phyloP scores from a whole-genome alignment of 306 rosid genomes.

The Dalbergia oliveri region DNA sequence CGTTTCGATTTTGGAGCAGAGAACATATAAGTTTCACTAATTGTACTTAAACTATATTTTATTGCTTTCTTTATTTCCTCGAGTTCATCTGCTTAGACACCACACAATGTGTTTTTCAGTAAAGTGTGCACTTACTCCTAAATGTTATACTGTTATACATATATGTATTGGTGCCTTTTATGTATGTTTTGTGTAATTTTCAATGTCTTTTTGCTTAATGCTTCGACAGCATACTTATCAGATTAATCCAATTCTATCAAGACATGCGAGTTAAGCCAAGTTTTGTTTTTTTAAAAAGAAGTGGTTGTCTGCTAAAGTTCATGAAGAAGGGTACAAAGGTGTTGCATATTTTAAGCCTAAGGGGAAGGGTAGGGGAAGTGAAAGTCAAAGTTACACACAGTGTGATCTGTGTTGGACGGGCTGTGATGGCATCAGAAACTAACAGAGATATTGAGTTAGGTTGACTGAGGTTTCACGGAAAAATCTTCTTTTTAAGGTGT shows the following conservation, averaged over 20 bases:
- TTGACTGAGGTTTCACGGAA: constrained; percentile 50
- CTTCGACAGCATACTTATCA: constrained; percentile 47
- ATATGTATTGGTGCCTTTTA: not conserved
- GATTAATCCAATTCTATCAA: constrained; percentile 52
- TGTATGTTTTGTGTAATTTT: constrained; percentile 44
- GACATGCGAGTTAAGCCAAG: constrained; percentile 62
- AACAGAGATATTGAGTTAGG: constrained; percentile 59
- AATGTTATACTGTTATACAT: constrained; percentile 28
- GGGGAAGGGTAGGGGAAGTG: constrained; percentile 44
- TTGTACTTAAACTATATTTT: constrained; percentile 40
- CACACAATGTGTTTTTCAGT: constrained; percentile 60
- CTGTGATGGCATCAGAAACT: constrained; percentile 55
- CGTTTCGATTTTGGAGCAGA: constrained; percentile 69
- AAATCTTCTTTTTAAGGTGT: constrained; percentile 61
- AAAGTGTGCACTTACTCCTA: constrained; percentile 63
- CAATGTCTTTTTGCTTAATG: constrained; percentile 40
- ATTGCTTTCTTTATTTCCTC: constrained; percentile 40
- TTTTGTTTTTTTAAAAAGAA: constrained; percentile 45
- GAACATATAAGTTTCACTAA: constrained; percentile 59
- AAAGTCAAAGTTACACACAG: constrained; percentile 73
- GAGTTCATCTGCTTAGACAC: constrained; percentile 58
- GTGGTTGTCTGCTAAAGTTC: constrained; percentile 56
- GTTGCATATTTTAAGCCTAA: constrained; percentile 28
- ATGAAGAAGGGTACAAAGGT: constrained; percentile 44
- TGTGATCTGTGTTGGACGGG: constrained; percentile 66